These are phyloP conservation scores for Stipa capillata DNA, from an alignment of 176 grass and related monocot genomes.

Conservation along the genomic window DNA sequence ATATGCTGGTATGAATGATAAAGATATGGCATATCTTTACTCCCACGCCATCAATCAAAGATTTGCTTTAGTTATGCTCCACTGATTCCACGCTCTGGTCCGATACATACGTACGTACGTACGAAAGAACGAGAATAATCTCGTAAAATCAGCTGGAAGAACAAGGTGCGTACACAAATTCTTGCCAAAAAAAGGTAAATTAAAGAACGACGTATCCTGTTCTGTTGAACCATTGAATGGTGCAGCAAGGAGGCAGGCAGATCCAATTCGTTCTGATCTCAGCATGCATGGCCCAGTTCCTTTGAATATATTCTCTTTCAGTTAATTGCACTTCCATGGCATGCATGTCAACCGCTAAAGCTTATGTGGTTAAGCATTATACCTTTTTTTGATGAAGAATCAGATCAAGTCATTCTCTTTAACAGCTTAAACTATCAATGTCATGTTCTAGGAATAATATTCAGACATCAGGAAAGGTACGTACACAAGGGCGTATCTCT, in stretches of 20 bases:
- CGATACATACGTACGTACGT: neutral
- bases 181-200: neutral
- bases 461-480: neutral
- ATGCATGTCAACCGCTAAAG: neutral
- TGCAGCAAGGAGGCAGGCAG: no score
- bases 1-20: no score
- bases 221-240: slow-evolving; percentile 10
- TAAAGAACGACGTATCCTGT: slow-evolving; percentile 6
- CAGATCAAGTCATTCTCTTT: neutral
- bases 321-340: no score
- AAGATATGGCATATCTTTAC: no score
- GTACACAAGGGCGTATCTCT: neutral
- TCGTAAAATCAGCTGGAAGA: neutral
- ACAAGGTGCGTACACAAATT: no score
- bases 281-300: neutral
- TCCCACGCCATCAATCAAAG: no score
- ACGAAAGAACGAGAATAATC: neutral
- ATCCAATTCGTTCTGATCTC: neutral
- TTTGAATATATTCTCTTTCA: slow-evolving; percentile 21
- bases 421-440: neutral
- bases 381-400: neutral
- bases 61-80: neutral
- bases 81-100: neutral
- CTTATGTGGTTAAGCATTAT: no score
- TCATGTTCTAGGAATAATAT: slow-evolving; percentile 2